Base-by-base conservation (phyloP, 164 flowering plant genomes). In the Kingdonia uniflora region DNA sequence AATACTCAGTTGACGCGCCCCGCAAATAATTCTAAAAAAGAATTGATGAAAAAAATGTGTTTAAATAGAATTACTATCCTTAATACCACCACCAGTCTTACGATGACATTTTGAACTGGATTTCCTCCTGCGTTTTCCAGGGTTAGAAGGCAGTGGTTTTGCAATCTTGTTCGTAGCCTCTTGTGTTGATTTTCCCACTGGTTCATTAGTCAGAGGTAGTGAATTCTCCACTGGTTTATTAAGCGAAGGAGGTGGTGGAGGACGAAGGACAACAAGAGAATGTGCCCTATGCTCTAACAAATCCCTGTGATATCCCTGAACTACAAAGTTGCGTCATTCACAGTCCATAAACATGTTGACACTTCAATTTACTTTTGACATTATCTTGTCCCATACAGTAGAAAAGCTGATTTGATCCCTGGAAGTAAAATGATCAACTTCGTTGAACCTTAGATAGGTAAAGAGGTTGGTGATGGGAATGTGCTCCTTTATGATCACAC, bases 351-450 rank as follows among this genome's bases (percentile, higher is more conserved):
- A 91, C 98, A 87, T 91, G 67, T 74, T 72, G 52, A 80, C 53
- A 33, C 66, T 64, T 92, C 96, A 87, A 56, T 74, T 59, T 52
- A 78, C 84, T 68, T 68, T 74, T 20, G 82, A 63, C 72, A 63
- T 73, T 49, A 91, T 65, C 64, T 80, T 85, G 73, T 91, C 96
- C 55, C 98, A 71, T 19, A 84, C 96, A 11, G 76, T 80, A 54
- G 98, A 73, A 72, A 91, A 91, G 75, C 98, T 91, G 54, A 91
- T 42, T 65, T 91, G 98, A 60, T 91, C 98, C 62, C 98, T 73
- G 20, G 98, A 71, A 54, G 98, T 91, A 62, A 91, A 91, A 22
- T 95, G 90, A 60, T 91, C 96, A 50, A 91, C 98, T 78, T 91
- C 98, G 60, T 87, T 91, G 80, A 91, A 91, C 98, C 98, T 87